Base-by-base conservation (phyloP, 345 rosid species). In the Chamaenerion angustifolium region DNA sequence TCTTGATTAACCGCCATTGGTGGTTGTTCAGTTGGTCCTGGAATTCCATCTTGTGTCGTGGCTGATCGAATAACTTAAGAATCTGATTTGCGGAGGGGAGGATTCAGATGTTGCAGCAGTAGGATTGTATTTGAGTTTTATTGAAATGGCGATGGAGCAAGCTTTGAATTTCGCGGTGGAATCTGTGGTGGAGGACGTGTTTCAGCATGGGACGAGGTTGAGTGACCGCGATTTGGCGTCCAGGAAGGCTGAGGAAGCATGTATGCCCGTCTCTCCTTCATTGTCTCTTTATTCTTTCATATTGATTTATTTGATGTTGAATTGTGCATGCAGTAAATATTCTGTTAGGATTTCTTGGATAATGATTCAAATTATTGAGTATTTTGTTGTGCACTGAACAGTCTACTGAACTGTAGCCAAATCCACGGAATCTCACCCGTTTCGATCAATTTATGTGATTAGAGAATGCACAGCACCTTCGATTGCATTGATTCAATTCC, bases 111-210 rank as follows among this genome's bases (percentile, higher is more conserved):
- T 17, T 54, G 57, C 51, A 31, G 37, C 5, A 31, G 37, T 31
- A 21, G 37, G 37, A 31, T 31, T 31, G 37, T 5, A 31, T 31
- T 31, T 4, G 37, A 31, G 37, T 12, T 52, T 25, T 43, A 40
- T 12, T 12, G 48, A 18, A 63, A 82, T 79, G 95, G 72, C 74
- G 60, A 57, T 76, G 56, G 86, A 74, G 57, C 80, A 67, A 55
- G 69, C 6, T 49, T 56, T 66, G 19, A 57, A 76, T 41, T 68
- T 76, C 63, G 75, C 82, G 42, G 71, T 78, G 43, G 80, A 70
- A 46, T 82, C 96, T 25, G 58, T 82, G 49, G 80, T 92, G 23
- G 89, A 84, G 64, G 96, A 78, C 54, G 75, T 92, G 56, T 81
- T 92, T 64, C 75, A 72, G 50, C 77, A 83, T 45, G 71, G 68